phyloP scores from a whole-genome alignment of 2,329 filamentous ascomycete species.

The Aspergillus texensis region DNA sequence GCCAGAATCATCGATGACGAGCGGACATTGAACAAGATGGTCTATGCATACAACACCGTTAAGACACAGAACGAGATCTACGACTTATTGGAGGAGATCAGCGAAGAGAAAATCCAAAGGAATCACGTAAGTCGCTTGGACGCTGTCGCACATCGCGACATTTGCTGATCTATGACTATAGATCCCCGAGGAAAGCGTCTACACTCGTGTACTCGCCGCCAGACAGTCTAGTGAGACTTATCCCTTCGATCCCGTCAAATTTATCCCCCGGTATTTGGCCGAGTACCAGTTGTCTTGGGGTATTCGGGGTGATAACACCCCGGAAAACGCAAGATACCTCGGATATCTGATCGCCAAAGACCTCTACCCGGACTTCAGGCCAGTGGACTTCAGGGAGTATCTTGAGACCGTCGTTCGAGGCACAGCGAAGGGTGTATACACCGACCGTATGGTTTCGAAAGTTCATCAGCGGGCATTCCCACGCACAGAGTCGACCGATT shows the following conservation, averaged over 20 bases:
- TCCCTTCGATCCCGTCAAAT: conserved; percentile 40
- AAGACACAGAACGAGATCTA: conserved; percentile 52
- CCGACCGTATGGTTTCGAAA: conserved; percentile 38
- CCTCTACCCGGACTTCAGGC: conserved; percentile 56
- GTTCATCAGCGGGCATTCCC: conserved; percentile 40
- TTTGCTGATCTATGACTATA: conserved; percentile 22
- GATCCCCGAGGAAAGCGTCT: conserved; percentile 39
- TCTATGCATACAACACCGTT: conserved; percentile 54
- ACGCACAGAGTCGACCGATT: conserved; percentile 40
- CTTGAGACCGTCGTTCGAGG: conserved; percentile 46
- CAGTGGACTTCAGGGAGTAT: conserved; percentile 43
- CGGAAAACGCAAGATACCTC: conserved; percentile 56
- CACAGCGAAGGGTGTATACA: conserved; percentile 42
- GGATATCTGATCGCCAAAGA: conserved; percentile 57
- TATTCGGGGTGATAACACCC: conserved; percentile 57
- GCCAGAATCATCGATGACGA: conserved; percentile 55
- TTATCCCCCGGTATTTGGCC: conserved; percentile 38
- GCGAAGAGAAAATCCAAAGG: conserved; percentile 51
- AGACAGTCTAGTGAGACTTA: conserved; percentile 39
- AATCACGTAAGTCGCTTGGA: conserved; percentile 37
- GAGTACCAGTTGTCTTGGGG: conserved; percentile 53
- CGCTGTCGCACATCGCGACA: neutral
- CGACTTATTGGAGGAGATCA: conserved; percentile 49
- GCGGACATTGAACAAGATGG: conserved; percentile 56
- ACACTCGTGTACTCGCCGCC: conserved; percentile 36